A percentile compares a stretch with the other conserved stretches of the same genome.
Evolutionary conservation across 2,329 filamentous ascomycete species (phyloP).

Genomic region (Tolypocladium endophyticum): DNA sequence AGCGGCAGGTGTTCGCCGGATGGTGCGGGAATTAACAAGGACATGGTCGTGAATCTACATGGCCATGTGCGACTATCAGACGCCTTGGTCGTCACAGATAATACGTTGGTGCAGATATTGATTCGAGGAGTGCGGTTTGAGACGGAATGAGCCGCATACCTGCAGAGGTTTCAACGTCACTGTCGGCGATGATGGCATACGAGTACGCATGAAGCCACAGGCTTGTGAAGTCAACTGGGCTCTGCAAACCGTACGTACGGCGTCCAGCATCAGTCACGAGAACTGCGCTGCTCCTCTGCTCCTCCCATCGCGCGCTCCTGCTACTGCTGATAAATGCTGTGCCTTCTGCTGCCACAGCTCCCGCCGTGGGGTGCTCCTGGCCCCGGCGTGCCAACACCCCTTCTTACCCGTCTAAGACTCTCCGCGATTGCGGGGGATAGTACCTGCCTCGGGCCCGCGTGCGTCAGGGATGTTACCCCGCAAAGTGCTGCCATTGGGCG

Average conservation of each 20-base stretch:
- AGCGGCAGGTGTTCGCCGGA: not conserved
- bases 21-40: not conserved
- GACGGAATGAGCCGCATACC: not conserved
- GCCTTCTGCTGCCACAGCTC: not conserved
- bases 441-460: not conserved
- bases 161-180: not conserved
- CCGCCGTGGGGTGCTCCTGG: not conserved
- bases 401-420: not conserved
- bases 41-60: not conserved
- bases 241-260: not conserved
- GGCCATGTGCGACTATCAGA: not conserved
- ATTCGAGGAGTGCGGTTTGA: not conserved
- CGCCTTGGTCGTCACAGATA: not conserved
- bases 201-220: no score
- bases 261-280: not conserved
- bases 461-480: conserved; percentile 8
- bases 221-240: not conserved
- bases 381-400: not conserved
- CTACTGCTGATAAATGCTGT: not conserved
- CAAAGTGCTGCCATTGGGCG: conserved; percentile 5
- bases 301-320: not conserved
- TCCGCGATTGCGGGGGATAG: not conserved
- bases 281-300: not conserved
- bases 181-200: not conserved
- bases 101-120: not conserved